Evolutionary conservation across 139 green algal genomes (phyloP).

Genomic region (Chlamydomonas sp.): DNA sequence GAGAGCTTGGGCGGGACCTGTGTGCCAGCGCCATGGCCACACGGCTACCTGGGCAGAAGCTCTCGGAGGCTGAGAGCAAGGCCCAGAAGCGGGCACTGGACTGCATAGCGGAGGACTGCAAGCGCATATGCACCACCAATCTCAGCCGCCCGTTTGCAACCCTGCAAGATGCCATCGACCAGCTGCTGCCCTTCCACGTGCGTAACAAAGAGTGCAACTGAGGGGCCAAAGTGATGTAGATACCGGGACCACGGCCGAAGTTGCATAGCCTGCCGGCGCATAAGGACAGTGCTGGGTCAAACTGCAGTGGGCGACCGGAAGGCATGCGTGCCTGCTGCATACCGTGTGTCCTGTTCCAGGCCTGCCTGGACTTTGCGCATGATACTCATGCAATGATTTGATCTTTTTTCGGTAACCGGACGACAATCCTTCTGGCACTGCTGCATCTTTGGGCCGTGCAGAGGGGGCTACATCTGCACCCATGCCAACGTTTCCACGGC

Average conservation of each 20-base stretch:
- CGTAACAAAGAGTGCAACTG: background rate
- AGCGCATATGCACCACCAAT: slow-evolving; percentile 23
- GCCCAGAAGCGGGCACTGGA: slow-evolving; percentile 18
- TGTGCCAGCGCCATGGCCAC: background rate
- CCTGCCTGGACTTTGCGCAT: background rate
- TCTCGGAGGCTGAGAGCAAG: background rate
- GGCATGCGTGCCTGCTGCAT: background rate
- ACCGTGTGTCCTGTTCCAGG: background rate
- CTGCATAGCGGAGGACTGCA: slow-evolving; percentile 29
- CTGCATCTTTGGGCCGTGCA: too few species aligned
- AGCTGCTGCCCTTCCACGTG: slow-evolving; percentile 33
- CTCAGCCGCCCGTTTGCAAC: slow-evolving; percentile 7
- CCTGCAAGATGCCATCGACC: slow-evolving; percentile 23
- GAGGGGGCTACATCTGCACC: too few species aligned
- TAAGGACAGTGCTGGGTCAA: too few species aligned
- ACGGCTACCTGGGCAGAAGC: background rate
- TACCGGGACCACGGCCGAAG: too few species aligned
- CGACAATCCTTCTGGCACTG: too few species aligned
- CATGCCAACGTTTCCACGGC: too few species aligned
- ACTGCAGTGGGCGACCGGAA: background rate
- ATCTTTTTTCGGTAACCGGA: background rate
- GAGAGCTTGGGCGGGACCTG: too few species aligned
- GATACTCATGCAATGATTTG: background rate
- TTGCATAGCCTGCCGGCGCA: too few species aligned
- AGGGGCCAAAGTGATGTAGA: background rate